These are phyloP conservation scores for Arxiozyma bovina DNA, from an alignment of 1,139 yeast species.

Conservation along the genomic window DNA sequence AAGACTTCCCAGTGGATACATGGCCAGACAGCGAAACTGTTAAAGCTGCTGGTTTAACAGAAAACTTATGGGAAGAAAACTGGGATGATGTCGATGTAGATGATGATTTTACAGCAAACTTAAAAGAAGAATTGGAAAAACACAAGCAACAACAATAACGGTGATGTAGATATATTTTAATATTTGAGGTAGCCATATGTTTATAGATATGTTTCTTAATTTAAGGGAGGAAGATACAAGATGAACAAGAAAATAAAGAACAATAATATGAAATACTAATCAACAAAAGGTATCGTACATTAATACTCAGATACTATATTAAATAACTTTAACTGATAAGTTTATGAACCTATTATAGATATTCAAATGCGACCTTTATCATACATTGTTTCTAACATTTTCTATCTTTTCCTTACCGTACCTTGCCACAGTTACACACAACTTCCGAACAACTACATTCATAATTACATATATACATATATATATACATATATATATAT, in stretches of 20 bases:
- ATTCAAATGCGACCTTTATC: too few species aligned
- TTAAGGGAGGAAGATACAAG: neutral
- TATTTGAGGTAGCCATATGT: too few species aligned
- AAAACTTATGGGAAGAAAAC: constrained; percentile 83
- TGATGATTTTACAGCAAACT: constrained; percentile 67
- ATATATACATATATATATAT: too few species aligned
- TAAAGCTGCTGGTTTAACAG: constrained; percentile 30
- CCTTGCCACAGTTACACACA: neutral
- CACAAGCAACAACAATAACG: constrained; percentile 11
- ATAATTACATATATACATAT: too few species aligned
- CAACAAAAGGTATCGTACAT: too few species aligned
- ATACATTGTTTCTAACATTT: neutral
- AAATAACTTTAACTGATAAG: neutral
- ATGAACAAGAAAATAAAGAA: too few species aligned
- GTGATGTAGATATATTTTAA: neutral
- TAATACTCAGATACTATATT: neutral
- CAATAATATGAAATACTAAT: too few species aligned
- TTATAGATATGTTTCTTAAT: neutral
- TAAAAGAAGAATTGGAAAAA: constrained; percentile 41
- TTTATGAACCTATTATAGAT: neutral
- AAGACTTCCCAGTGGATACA: constrained; percentile 83
- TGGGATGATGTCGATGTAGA: constrained; percentile 93
- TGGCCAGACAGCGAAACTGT: constrained; percentile 46
- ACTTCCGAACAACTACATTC: neutral
- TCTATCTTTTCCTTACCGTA: neutral